Percentiles rank a stretch among this genome's conserved stretches.
Conservation (phyloP, 495 filamentous ascomycete species). For the Penicillium coffeae region DNA sequence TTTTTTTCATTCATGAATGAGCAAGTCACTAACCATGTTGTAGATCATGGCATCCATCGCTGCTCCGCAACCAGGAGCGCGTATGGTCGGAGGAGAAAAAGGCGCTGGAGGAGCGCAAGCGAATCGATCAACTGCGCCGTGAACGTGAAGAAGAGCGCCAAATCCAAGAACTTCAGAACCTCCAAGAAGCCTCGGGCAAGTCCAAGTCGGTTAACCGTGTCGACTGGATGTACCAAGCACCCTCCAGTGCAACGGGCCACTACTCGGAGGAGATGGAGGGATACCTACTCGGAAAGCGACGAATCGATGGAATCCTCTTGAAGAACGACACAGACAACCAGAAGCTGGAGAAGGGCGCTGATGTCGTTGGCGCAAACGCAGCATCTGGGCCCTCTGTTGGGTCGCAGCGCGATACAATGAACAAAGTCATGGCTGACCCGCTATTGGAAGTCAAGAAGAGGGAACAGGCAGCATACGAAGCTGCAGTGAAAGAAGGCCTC, state of each 20-base stretch:
- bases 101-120: conserved; percentile 93
- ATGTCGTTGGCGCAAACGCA: conserved; percentile 58
- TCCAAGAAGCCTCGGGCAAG: conserved; percentile 87
- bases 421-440: conserved; percentile 86
- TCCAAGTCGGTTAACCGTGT: conserved; percentile 70
- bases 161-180: conserved; percentile 84
- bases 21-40: conserved; percentile 10
- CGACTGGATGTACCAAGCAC: conserved; percentile 97
- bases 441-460: conserved; percentile 86
- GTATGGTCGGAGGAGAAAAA: conserved; percentile 87
- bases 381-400: conserved; percentile 55
- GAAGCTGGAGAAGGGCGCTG: conserved; percentile 77
- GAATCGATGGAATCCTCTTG: conserved; percentile 79
- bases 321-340: conserved; percentile 72
- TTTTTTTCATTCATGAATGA: not conserved
- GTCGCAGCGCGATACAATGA: conserved; percentile 65
- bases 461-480: conserved; percentile 87
- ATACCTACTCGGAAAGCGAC: conserved; percentile 85
- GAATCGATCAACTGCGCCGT: conserved; percentile 78
- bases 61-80: conserved; percentile 75
- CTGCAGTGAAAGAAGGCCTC: conserved; percentile 78
- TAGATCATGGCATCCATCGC: conserved; percentile 81
- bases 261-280: conserved; percentile 92
- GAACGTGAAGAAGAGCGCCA: conserved; percentile 92
- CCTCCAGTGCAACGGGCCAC: conserved; percentile 71